Base-by-base conservation (phyloP, 345 rosid species). In the Atalantia buxifolia region DNA sequence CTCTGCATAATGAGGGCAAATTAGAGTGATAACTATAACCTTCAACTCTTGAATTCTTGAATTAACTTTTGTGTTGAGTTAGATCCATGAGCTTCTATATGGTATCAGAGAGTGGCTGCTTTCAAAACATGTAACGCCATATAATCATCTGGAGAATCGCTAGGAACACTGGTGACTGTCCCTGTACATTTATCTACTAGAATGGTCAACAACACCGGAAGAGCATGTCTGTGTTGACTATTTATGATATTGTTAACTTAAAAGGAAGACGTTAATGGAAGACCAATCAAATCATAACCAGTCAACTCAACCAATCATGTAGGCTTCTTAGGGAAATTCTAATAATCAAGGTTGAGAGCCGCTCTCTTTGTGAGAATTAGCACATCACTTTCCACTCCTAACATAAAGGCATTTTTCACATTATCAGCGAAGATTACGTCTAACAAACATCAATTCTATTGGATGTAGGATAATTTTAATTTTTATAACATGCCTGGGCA, bases 81-180 rank as follows among this genome's bases (percentile, higher is more conserved):
- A 40, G 45, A 9, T 40, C 45, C 45, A 9, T 40, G 45, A 79
- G 92, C 98, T 73, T 81, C 93, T 93, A 74, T 40, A 40, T 40
- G 45, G 45, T 40, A 40, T 9, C 45, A 9, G 45, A 2, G 13
- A 9, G 45, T 40, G 45, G 13, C 13, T 10, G 88, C 88, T 76
- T 87, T 92, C 85, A 95, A 81, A 83, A 88, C 98, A 65, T 90
- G 92, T 77, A 93, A 66, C 14, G 93, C 90, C 92, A 93, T 93
- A 83, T 89, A 90, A 83, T 95, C 98, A 82, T 93, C 98, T 24
- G 99, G 99, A 61, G 99, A 88, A 84, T 95, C 99, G 78, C 97
- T 95, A 76, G 99, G 98, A 53, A 93, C 98, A 81, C 98, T 88
- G 61, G 98, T 95, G 70, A 95, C 98, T 7, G 93, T 92, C 73